Evolutionary conservation across 148 eudicot genomes (phyloP).

Genomic region (Rhododendron ferrugineum): DNA sequence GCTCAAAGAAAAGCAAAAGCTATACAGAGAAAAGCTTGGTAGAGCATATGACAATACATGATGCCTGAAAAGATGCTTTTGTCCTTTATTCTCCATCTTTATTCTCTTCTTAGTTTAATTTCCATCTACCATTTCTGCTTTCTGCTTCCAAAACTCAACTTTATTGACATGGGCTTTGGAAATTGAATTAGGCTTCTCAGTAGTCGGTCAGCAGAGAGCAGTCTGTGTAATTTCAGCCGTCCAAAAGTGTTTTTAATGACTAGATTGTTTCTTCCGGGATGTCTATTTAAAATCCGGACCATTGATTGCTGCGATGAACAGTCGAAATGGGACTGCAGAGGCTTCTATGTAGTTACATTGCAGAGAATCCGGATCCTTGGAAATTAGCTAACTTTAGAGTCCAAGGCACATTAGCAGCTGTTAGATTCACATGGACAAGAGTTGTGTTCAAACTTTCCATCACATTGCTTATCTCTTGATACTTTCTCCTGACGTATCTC

Average conservation of each 20-base stretch:
- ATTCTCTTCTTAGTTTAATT: neutral
- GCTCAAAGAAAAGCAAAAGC: constrained; percentile 15
- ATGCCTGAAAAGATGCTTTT: constrained; percentile 13
- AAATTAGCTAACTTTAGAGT: neutral
- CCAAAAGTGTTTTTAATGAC: too few species aligned
- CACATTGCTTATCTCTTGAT: neutral
- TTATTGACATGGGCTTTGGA: neutral
- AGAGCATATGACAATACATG: neutral
- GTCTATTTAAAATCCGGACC: too few species aligned
- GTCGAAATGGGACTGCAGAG: too few species aligned
- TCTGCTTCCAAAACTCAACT: constrained; percentile 3
- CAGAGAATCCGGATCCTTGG: neutral
- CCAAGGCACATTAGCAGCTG: neutral
- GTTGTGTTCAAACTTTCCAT: neutral
- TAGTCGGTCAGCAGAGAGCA: too few species aligned
- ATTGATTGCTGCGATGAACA: neutral
- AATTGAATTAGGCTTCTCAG: neutral
- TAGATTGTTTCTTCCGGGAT: too few species aligned
- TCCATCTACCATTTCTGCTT: neutral
- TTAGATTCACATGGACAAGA: neutral
- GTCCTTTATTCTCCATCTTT: constrained; percentile 10
- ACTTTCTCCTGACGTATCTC: neutral
- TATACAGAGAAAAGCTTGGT: neutral
- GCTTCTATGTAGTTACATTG: too few species aligned
- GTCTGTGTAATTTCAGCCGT: neutral